Evolutionary conservation across 2,329 filamentous ascomycete genomes (phyloP).

Genomic region (Bertia moriformis): DNA sequence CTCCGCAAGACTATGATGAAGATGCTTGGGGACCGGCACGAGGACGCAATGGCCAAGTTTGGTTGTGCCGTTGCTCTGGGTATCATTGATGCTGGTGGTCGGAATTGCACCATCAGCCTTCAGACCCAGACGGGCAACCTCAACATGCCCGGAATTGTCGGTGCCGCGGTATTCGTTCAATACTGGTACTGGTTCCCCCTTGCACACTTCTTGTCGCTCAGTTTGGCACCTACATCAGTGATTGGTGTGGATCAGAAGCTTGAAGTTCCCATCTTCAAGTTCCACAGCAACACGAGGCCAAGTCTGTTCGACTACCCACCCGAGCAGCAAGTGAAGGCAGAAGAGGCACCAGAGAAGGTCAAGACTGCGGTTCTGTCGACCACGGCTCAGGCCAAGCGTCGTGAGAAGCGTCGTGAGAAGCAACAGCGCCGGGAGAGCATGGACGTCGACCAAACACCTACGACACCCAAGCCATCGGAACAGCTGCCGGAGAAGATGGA

Average conservation of each 20-base stretch:
- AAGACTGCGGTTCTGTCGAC: constrained; percentile 93
- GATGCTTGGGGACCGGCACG: constrained; percentile 84
- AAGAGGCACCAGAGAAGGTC: constrained; percentile 84
- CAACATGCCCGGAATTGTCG: constrained; percentile 96
- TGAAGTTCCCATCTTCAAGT: constrained; percentile 85
- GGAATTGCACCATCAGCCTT: constrained; percentile 94
- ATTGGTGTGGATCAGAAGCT: constrained; percentile 89
- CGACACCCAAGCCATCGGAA: constrained; percentile 77
- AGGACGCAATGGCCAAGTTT: constrained; percentile 99
- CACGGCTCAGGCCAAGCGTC: constrained; percentile 88
- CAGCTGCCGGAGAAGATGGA: constrained; percentile 42
- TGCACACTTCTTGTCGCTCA: constrained; percentile 89
- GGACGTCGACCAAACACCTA: constrained; percentile 61
- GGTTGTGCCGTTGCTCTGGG: constrained; percentile 85
- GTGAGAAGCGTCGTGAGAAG: constrained; percentile 85
- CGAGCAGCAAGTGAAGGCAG: constrained; percentile 85
- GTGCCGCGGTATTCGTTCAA: constrained; percentile 95
- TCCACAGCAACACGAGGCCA: constrained; percentile 84
- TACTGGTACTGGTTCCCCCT: constrained; percentile 99
- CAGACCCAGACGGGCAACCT: constrained; percentile 97
- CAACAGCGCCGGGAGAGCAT: constrained; percentile 84
- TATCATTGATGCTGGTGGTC: constrained; percentile 93
- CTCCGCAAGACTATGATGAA: constrained; percentile 91
- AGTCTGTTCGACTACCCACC: constrained; percentile 97
- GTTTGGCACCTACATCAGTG: constrained; percentile 91